Conservation (phyloP, 2,329 filamentous ascomycete species). For the Emmonsiellopsis sp. region DNA sequence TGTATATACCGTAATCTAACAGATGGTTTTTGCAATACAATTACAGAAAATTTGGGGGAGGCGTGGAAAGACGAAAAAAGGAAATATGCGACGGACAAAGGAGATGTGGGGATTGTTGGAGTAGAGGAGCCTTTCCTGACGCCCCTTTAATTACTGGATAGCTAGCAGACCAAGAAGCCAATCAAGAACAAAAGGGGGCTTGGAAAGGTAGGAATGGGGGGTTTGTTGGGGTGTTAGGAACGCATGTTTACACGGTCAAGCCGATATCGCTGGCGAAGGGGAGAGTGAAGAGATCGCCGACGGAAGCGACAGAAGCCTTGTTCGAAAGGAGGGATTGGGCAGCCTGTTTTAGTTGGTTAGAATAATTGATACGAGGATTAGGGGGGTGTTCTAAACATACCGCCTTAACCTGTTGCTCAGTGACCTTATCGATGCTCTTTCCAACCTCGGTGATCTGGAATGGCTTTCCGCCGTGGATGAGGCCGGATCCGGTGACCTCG, state of each 20-base stretch:
- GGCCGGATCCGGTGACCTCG: constrained; percentile 72
- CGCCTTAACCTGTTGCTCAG: constrained; percentile 72
- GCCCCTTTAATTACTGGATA: constrained; percentile 9
- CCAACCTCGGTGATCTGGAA: constrained; percentile 75
- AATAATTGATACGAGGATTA: constrained; percentile 2
- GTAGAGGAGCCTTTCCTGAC: neutral
- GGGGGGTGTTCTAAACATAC: constrained; percentile 45
- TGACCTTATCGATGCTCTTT: constrained; percentile 71
- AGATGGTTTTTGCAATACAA: neutral
- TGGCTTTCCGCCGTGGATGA: constrained; percentile 71
- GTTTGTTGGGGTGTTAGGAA: neutral
- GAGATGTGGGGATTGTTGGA: constrained; percentile 7
- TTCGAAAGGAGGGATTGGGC: constrained; percentile 79
- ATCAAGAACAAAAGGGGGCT: neutral
- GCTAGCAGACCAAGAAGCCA: constrained; percentile 13
- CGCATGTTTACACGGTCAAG: constrained; percentile 68
- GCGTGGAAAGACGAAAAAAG: neutral
- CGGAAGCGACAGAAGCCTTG: constrained; percentile 80
- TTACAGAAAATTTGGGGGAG: neutral
- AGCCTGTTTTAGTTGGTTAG: constrained; percentile 47
- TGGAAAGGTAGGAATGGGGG: neutral
- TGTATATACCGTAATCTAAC: constrained; percentile 1
- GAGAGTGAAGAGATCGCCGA: constrained; percentile 84
- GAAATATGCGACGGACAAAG: neutral
- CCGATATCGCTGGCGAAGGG: constrained; percentile 92